Conservation (phyloP, 2,329 filamentous ascomycete species). For the Stagonosporopsis tanaceti region DNA sequence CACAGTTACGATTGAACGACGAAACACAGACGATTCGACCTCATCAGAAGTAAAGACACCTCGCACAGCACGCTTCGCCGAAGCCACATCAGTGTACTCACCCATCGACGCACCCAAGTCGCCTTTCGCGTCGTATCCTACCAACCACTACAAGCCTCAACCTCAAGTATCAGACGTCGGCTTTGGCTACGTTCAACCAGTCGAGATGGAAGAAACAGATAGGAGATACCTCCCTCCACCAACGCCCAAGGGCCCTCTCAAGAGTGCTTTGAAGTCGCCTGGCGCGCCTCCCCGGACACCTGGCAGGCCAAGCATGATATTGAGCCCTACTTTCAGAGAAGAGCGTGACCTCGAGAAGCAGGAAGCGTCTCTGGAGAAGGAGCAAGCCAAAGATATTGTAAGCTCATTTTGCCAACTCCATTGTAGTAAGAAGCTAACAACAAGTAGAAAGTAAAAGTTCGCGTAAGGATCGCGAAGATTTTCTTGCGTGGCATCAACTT, state of each 20-base stretch:
- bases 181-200: constrained; percentile 81
- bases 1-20: constrained; percentile 52
- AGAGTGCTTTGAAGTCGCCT: constrained; percentile 88
- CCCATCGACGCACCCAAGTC: constrained; percentile 68
- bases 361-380: constrained; percentile 81
- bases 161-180: constrained; percentile 85
- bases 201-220: constrained; percentile 63
- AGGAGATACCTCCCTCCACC: constrained; percentile 59
- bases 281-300: constrained; percentile 74
- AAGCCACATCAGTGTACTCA: constrained; percentile 81
- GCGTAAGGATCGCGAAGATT: constrained; percentile 92
- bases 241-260: constrained; percentile 78
- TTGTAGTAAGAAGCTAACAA: constrained; percentile 45
- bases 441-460: constrained; percentile 84
- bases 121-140: constrained; percentile 60
- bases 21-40: constrained; percentile 52
- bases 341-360: constrained; percentile 87
- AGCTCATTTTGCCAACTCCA: constrained; percentile 49
- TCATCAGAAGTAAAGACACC: constrained; percentile 65
- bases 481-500: constrained; percentile 96
- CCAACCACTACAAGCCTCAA: constrained; percentile 65
- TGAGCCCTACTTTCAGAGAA: constrained; percentile 91
- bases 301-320: constrained; percentile 69
- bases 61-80: constrained; percentile 79
- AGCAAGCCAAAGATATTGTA: constrained; percentile 89